Base-by-base conservation (phyloP, 495 filamentous ascomycete species). In the Terfezia claveryi region DNA sequence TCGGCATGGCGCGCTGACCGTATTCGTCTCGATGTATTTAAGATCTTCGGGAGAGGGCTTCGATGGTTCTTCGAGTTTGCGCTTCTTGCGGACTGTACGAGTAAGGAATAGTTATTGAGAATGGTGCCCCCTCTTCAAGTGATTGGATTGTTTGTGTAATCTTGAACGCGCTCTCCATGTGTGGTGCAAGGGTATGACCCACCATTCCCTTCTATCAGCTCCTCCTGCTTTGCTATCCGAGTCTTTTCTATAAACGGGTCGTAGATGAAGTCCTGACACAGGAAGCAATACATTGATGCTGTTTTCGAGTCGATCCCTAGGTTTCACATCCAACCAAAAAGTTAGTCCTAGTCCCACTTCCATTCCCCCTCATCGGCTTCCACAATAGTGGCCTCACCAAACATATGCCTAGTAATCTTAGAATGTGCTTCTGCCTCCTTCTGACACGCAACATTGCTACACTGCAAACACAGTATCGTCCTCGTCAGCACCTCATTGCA, bases 261-360 rank as follows among this genome's bases (percentile, higher is more conserved):
- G 70, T 85, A 93, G 49, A 94, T 79, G 58, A 91, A 81, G 64
- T 94, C 87, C 41, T 77, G 74, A 61, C 87, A 94, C 57, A 78
- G 73, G 60, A 89, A 83, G 68, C 87, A 94, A 63, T 80, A 93
- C 3, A 94, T 62, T 51, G 76, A 73, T 7, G 84, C 85, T 58
- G 71, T 79, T 55, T 81, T 73, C 3, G 86, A 89, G 60, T 94
- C 87, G 57, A 92, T 81, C 63, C 86, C 86, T 92, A 53, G 2
- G 7, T 32, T 32, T 7, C 27, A 7, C 27, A 32, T 5, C 27
- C 27, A 7, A 32, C 27, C 37, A 37, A 23, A 1, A 11, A 38
- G 20, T 38, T 53, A 12, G 17, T 23, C 10, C 17, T 36, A 27
- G 8, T 14, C 41, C 54, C 52, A 38, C 36, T 14, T 46, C 4